Evolutionary conservation across 2,329 filamentous ascomycete genomes (phyloP), one percentile per base, ranked within the genome.

Genomic region (Acarospora socialis): DNA sequence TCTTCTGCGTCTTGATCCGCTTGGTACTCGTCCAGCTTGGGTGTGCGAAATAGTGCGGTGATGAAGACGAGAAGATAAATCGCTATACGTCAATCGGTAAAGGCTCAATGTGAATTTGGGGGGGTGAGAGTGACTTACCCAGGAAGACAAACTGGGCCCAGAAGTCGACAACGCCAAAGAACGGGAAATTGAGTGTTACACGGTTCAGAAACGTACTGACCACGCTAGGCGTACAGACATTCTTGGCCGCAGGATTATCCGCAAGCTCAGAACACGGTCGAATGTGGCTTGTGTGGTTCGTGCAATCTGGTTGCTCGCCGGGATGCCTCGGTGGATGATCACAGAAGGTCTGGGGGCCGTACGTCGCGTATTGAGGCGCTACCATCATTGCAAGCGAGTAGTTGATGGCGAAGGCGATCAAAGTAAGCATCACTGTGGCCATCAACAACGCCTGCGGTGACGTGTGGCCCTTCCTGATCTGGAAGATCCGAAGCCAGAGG

Each of bases 121-220:
- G 25, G 6, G 5, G 10, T 24, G 6, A 30, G 21, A 33, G 19
- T 26, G 13, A 37, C 50, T 44, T 53, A 61, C 61, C 78, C 25
- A 98, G 58, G 59, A 98, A 95, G 8, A 70, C 80, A 50, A 94
- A 95, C 48, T 98, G 90, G 0, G 84, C 81, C 84, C 86, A 98
- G 55, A 95, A 98, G 44, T 82, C 71, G n/a, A 95, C 61, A 7
- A 78, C 74, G 7, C 90, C 90, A 49, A 98, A 92, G 51, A 94
- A 83, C 4, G 90, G 86, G 68, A 90, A 98, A 51, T 92, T 93
- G 49, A 93, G 70, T 14, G 81, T 86, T 38, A 94, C 73, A 26
- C 86, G 76, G 56, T 95, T 94, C 42, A 98, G 66, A 56, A 98
- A 92, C 0, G 82, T 93, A 37, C 81, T 90, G 53, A 86, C 80